Percentiles rank a stretch among this genome's conserved stretches.
Conservation (phyloP, 768 basidiomycete genomes). For the Hericium coralloides region DNA sequence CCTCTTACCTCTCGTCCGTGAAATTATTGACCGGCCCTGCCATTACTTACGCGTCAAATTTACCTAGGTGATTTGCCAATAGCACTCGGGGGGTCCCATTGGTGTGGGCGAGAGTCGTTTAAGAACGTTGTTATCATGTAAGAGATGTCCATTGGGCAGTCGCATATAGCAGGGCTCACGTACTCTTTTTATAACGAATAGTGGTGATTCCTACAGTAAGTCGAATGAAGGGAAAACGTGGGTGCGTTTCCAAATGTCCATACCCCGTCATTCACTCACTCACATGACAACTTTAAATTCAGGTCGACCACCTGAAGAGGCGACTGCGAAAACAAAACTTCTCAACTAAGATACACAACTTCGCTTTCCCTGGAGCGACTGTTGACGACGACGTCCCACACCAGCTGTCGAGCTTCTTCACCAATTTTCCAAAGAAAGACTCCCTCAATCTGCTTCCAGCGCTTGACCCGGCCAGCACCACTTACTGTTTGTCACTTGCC, state of each 20-base stretch:
- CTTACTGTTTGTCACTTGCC: not conserved
- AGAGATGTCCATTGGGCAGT: not conserved
- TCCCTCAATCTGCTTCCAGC: not conserved
- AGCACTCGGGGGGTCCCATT: not conserved
- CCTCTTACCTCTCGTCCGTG: not conserved
- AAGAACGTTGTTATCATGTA: not conserved
- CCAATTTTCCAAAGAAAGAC: not conserved
- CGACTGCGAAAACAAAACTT: not conserved
- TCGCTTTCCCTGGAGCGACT: conserved; percentile 16
- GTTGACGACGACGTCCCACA: conserved; percentile 16
- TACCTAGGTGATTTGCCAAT: not conserved
- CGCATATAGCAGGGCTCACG: not conserved
- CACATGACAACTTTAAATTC: not conserved
- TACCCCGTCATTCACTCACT: not conserved
- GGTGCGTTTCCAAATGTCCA: not conserved
- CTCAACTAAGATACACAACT: conserved; percentile 7
- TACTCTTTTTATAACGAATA: not conserved
- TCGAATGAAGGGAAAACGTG: not conserved
- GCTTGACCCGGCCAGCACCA: conserved; percentile 3
- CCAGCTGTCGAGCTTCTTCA: conserved; percentile 14
- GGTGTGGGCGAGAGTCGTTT: not conserved
- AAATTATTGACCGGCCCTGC: not conserved
- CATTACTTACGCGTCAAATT: not conserved
- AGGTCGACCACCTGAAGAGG: not conserved
- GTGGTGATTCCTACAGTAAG: not conserved